Conservation (phyloP, 164 flowering plant species). For the Platanus orientalis region DNA sequence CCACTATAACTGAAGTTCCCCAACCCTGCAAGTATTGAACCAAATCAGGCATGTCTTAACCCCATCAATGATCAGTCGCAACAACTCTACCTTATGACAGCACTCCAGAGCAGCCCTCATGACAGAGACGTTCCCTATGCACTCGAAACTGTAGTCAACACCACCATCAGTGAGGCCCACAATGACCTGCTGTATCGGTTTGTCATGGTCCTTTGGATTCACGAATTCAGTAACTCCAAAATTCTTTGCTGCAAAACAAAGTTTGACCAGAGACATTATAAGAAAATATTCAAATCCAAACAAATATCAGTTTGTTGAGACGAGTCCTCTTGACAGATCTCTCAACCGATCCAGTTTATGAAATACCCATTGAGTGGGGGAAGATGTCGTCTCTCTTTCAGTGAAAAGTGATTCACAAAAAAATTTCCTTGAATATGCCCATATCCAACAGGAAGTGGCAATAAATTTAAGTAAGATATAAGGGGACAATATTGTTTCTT, state of each 20-base stretch:
- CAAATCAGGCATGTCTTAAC: background rate
- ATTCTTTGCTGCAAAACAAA: slow-evolving; percentile 62
- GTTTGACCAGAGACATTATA: background rate
- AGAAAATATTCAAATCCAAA: background rate
- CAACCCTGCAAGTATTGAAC: slow-evolving; percentile 56
- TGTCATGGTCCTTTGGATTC: slow-evolving; percentile 90
- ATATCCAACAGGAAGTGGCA: no score
- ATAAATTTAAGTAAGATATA: no score
- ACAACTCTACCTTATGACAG: slow-evolving; percentile 85
- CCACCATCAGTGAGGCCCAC: slow-evolving; percentile 98
- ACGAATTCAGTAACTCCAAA: slow-evolving; percentile 94
- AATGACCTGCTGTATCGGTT: slow-evolving; percentile 88
- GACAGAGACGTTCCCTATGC: slow-evolving; percentile 88
- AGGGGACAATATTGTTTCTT: no score
- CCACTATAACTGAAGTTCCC: slow-evolving; percentile 97
- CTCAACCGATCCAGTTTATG: no score
- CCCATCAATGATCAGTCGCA: background rate
- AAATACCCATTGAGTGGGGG: no score
- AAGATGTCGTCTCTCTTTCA: no score
- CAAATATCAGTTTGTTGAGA: no score
- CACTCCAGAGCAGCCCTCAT: slow-evolving; percentile 99
- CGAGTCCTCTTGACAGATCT: no score
- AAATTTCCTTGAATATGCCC: no score
- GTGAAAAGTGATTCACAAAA: no score
- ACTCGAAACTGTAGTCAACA: slow-evolving; percentile 98